Evolutionary conservation across 768 basidiomycete species (phyloP), one percentile per base, ranked within the genome.

Genomic region (Mycena chlorophos): DNA sequence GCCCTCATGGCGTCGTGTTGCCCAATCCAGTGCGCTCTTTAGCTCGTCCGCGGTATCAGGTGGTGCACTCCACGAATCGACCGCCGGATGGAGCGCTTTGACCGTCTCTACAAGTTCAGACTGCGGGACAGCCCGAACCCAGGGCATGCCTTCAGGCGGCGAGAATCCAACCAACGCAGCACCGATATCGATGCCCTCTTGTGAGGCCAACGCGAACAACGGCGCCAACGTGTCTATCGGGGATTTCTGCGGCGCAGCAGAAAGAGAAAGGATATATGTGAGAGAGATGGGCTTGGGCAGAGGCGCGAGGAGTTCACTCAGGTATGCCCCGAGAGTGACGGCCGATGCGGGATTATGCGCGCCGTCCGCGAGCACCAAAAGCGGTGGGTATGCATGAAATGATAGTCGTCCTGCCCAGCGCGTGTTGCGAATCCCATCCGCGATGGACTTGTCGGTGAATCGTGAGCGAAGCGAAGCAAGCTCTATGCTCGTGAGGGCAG

Each of bases 291-390:
- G 47, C 23, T 62, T 52, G 23, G 69, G 53, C n/a, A 47, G 47
- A 39, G 60, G 55, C 46, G 51, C 20, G 28, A 51, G 23, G 20
- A 53, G 39, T 42, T 20, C 23, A 43, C 20, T 13, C 58, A 95
- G 72, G 67, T 92, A 98, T 2, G 75, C 67, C 6, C 85, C 79
- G 12, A 98, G 81, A 0, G 82, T 81, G 26, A 69, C 60, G 0
- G 93, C 80, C 0, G 93, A 93, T 5, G 91, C 86, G 5, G 85
- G 73, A 67, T 98, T 99, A 69, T 98, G 97, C 0, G 97, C 96
- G 3, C 97, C 97, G 65, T 99, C 97, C 4, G 87, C 88, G 12
- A 98, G 79, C 13, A 95, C 71, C 6, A 80, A 59, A 40, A 65
- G 54, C 29, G 45, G 30, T 12, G 59, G 51, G 57, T 80, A 39